Evolutionary conservation across 2,329 filamentous ascomycete genomes (phyloP), one percentile per base, ranked within the genome.

Genomic region (Chrysoporthe austroafricana): DNA sequence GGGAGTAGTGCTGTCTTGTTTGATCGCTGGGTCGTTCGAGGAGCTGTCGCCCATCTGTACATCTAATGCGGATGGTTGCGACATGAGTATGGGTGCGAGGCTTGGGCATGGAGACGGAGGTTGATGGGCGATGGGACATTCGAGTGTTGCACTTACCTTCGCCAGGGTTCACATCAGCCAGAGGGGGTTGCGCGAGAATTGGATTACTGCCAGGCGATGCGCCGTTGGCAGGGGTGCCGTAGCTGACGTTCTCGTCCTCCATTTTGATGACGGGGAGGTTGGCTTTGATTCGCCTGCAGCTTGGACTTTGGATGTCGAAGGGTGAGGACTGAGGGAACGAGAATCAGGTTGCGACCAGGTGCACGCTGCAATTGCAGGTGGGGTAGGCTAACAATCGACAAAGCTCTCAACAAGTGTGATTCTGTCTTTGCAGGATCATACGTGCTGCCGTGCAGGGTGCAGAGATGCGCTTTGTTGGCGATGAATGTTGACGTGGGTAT

Each of bases 1-100:
- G 63, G 85, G 83, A 43, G 87, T 86, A 50, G 85, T 83, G 73
- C 83, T 87, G 72, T 90, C 88, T 76, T 88, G 86, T 78, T 89
- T 89, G 65, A 88, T 84, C 46, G 78, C 78, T 60, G 82, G 79
- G 52, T 88, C 85, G 66, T 77, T 73, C 52, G 79, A 73, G 34
- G 79, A 73, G 46, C 78, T 79, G 72, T 89, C 87, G 36, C 82
- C 83, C 88, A 91, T 91, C 70, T 87, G 84, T 56, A 90, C 79
- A 80, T 92, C 90, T 88, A 72, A 4, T 65, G 7, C 44, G 50
- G 60, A 59, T 16, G 56, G n/a, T 42, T 14, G 54, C 61, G 32
- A 60, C n/a, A 11, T 63, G 36, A 58, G 34, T 67, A 3, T 26
- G 26, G 50, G 26, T 39, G 34, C 36, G 36, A 46, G 32, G 16